Base-by-base conservation (phyloP, 176 grass and related monocot genomes). In the Oryza longistaminata region DNA sequence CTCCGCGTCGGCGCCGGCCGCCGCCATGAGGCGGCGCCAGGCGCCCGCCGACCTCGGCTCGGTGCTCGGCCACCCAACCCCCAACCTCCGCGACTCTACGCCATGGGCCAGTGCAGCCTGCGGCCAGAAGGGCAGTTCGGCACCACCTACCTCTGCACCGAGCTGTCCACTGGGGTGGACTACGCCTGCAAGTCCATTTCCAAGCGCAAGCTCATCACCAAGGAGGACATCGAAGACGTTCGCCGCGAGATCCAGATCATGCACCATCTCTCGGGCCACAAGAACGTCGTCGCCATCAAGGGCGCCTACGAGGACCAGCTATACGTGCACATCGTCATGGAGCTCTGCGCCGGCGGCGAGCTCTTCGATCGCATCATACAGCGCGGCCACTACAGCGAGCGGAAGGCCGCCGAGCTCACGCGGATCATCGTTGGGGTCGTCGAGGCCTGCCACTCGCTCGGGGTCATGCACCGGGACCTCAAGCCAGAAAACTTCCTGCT, bases 221-320 rank as follows among this genome's bases (percentile, higher is more conserved):
- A 11, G 76, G 97, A 99, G 88, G 97, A 99, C 70, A 19, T 99
- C 29, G 93, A 99, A 29, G 97, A 99, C 81, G 97, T 99, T 70
- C 90, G 97, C n/a, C 90, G 97, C 66, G 97, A 99, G 97, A 99
- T 99, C 91, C 97, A 99, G 90, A 99, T 99, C 88, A 94, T 99
- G 92, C 97, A 99, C 81, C 97, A 99, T 88, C 92, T 99, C 46
- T 86, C 97, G 0, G 97, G 93, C 0, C 93, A 96, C 84, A 84
- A 6, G 3, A 99, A 99, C 87, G 88, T 99, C 43, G 97, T 99
- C 68, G 84, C 87, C 9, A 99, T 99, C 88, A 99, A 99, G 83
- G 97, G 97, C 34, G 97, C 97, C 0, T 99, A 88, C 83, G 97
- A 99, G 90, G 97, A 99, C 77, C 80, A 88, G 80, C 71, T 90